Evolutionary conservation across 2,329 filamentous ascomycete genomes (phyloP), one percentile per base, ranked within the genome.

Genomic region (Ampelomyces quisqualis): DNA sequence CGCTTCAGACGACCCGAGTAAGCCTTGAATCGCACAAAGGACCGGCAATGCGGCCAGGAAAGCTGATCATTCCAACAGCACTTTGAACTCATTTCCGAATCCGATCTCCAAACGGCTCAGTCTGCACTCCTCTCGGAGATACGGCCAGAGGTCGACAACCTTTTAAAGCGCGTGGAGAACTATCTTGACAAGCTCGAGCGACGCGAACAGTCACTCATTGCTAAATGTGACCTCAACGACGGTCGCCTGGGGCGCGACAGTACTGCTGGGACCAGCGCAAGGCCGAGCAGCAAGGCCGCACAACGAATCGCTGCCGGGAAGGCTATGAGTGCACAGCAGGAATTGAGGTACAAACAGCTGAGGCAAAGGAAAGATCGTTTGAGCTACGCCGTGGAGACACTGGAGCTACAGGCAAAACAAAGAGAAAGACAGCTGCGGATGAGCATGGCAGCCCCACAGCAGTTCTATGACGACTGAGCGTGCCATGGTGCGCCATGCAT

Each of bases 1-100:
- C 84, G 39, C 72, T 85, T 1, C 79, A 82, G 55, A 81, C 80
- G 5, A 82, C 79, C 38, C 62, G 80, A 51, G 80, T 83, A 74
- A 34, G 74, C 15, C 9, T 14, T 4, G n/a, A 11, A 28, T 7
- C 7, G 5, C 3, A 14, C 8, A 14, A 3, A 13, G 15, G 13
- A 14, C 13, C 7, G 13, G 3, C 3, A 4, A 26, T 28, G 26
- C n/a, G n/a, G n/a, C n/a, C 7, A 28, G 10, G n/a, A 5, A 3
- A 14, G 7, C 26, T 14, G 15, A 28, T 14, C 2, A 6, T 5
- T 13, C 10, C 10, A 5, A 28, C 26, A 94, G 85, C 90, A 95
- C 72, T 96, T 95, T 70, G 90, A 96, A 68, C 82, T 95, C 28
- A 87, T 95, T 55, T 88, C 90, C 11, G 88, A 95, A 65, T 81